These are phyloP conservation scores for Exophiala aquamarina DNA, from an alignment of 2,329 filamentous ascomycete species.

Conservation along the genomic window DNA sequence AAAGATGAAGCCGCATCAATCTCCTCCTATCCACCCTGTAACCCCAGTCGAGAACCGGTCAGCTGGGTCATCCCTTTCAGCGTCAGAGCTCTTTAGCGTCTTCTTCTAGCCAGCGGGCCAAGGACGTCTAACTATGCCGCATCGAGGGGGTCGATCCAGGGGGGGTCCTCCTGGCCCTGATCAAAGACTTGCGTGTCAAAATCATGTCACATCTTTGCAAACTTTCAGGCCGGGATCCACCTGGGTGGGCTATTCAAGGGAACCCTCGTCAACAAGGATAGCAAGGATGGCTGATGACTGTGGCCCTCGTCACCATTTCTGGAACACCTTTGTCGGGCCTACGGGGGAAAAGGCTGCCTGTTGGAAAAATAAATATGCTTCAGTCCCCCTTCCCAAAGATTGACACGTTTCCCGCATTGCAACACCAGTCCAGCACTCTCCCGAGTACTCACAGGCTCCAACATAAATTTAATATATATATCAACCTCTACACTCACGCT, in stretches of 20 bases:
- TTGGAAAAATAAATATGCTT: constrained; percentile 24
- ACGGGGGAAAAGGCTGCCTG: constrained; percentile 14
- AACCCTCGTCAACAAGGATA: too few relatives aligned
- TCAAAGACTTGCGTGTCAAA: too few relatives aligned
- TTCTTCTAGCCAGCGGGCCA: too few relatives aligned
- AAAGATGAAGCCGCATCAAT: neutral
- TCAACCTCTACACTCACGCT: too few relatives aligned
- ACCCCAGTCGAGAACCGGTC: constrained; percentile 14
- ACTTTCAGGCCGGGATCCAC: too few relatives aligned
- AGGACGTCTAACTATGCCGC: too few relatives aligned
- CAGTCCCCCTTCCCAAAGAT: constrained; percentile 3
- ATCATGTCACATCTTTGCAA: too few relatives aligned
- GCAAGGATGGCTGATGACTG: constrained; percentile 13
- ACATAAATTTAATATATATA: too few relatives aligned
- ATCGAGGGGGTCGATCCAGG: too few relatives aligned
- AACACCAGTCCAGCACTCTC: neutral
- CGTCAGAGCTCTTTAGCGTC: constrained; percentile 15
- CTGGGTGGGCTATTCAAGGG: neutral
- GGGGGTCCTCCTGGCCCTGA: too few relatives aligned
- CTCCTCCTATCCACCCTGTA: neutral
- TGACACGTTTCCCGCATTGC: neutral
- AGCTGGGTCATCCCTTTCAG: constrained; percentile 21
- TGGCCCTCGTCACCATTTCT: constrained; percentile 25
- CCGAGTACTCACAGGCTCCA: too few relatives aligned
- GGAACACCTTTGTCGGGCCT: constrained; percentile 23